These are phyloP conservation scores for Solanum dulcamara DNA, from an alignment of 257 asterid genomes.

Conservation along the genomic window DNA sequence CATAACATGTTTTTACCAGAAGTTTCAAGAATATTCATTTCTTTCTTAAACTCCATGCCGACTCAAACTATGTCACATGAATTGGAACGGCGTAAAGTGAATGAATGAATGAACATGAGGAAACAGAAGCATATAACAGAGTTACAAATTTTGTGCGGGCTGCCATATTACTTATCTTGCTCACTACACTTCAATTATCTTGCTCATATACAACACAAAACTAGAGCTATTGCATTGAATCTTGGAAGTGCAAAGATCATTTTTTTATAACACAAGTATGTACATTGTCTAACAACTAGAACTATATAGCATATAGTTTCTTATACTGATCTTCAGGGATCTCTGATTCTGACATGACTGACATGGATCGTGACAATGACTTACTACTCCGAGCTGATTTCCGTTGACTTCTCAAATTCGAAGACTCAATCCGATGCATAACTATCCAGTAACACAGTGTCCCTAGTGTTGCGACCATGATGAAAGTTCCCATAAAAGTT, in stretches of 20 bases:
- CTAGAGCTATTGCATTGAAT: neutral
- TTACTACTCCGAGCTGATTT: conserved; percentile 39
- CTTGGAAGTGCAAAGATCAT: neutral
- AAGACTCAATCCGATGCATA: conserved; percentile 55
- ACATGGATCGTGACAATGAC: conserved; percentile 36
- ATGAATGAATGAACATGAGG: neutral
- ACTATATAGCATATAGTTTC: conserved; percentile 57
- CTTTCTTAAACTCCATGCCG: neutral
- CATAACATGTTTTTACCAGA: neutral
- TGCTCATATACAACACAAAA: neutral
- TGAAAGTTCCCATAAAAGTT: conserved; percentile 42
- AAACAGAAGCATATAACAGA: neutral
- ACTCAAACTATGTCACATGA: neutral
- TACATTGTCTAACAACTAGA: neutral
- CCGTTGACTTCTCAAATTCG: conserved; percentile 48
- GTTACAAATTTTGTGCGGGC: no score
- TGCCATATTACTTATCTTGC: neutral
- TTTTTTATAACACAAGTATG: neutral
- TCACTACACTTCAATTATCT: neutral
- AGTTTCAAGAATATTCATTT: neutral
- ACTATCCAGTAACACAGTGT: conserved; percentile 63
- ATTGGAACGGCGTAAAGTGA: neutral
- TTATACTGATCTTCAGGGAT: conserved; percentile 32
- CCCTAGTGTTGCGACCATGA: conserved; percentile 62
- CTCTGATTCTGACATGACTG: conserved; percentile 44